Conservation (phyloP, 331 rosid genomes). For the Stylosanthes scabra region DNA sequence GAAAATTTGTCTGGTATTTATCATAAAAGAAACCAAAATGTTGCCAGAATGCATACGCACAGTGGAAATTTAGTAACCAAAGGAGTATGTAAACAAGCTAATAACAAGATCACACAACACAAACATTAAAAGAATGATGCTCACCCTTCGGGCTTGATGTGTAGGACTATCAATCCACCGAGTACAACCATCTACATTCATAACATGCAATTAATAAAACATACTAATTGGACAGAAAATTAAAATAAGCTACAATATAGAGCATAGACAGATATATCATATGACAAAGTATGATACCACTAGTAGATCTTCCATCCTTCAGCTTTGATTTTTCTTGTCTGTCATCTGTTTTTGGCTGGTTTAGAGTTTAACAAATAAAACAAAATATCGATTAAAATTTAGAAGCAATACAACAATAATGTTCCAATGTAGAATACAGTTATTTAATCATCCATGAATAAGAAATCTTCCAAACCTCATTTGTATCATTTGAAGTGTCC, state of each 20-base stretch:
- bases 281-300: constrained; percentile 44
- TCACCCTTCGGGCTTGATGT: constrained; percentile 72
- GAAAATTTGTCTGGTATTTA: constrained; percentile 8
- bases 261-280: constrained; percentile 7
- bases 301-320: constrained; percentile 54
- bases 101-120: constrained; percentile 21
- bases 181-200: constrained; percentile 51
- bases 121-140: constrained; percentile 32
- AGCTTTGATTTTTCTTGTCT: constrained; percentile 52
- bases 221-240: constrained; percentile 24
- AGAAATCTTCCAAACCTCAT: constrained; percentile 65
- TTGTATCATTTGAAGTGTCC: constrained; percentile 46
- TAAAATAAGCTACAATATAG: constrained; percentile 29
- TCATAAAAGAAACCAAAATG: constrained; percentile 12
- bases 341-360: constrained; percentile 48
- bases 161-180: constrained; percentile 50
- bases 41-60: constrained; percentile 25
- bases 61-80: constrained; percentile 28
- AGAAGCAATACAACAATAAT: constrained; percentile 28
- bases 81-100: constrained; percentile 20
- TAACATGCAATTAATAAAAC: constrained; percentile 1
- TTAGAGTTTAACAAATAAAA: constrained; percentile 47
- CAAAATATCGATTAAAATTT: constrained; percentile 30
- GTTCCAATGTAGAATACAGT: background rate
- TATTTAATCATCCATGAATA: constrained; percentile 33